Evolutionary conservation across 2,329 filamentous ascomycete species (phyloP).

Genomic region (Leptographium lundbergii): DNA sequence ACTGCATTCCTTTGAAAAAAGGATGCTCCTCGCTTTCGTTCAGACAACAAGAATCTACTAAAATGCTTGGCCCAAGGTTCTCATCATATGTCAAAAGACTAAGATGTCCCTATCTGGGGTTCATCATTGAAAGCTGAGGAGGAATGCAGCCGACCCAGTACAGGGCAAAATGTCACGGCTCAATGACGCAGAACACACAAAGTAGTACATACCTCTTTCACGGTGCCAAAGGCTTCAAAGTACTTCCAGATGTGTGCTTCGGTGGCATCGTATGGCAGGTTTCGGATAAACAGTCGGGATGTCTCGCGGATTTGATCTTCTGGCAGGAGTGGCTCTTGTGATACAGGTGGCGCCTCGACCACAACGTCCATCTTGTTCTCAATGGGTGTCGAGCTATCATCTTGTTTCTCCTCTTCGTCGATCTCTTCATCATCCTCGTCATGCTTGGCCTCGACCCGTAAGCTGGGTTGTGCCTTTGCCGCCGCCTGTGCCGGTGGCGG

Average conservation of each 20-base stretch:
- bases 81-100: slow-evolving; percentile 83
- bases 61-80: slow-evolving; percentile 84
- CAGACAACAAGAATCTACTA: slow-evolving; percentile 99
- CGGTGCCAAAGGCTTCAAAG: slow-evolving; percentile 59
- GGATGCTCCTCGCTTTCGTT: slow-evolving; percentile 23
- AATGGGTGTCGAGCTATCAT: background rate
- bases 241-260: slow-evolving; percentile 63
- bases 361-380: background rate
- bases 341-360: background rate
- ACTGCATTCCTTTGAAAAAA: background rate
- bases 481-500: slow-evolving; percentile 1
- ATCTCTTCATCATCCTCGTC: background rate
- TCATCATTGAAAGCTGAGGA: slow-evolving; percentile 56
- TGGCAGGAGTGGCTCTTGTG: slow-evolving; percentile 24
- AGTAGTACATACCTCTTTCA: slow-evolving; percentile 76
- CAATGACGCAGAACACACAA: background rate
- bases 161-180: background rate
- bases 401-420: background rate
- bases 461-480: background rate
- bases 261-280: slow-evolving; percentile 68
- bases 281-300: slow-evolving; percentile 74
- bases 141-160: background rate
- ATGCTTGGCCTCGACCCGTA: background rate
- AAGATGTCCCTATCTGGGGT: slow-evolving; percentile 99
- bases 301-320: slow-evolving; percentile 56